Base-by-base conservation (phyloP, 306 rosid genomes). In the Aeschynomene evenia region DNA sequence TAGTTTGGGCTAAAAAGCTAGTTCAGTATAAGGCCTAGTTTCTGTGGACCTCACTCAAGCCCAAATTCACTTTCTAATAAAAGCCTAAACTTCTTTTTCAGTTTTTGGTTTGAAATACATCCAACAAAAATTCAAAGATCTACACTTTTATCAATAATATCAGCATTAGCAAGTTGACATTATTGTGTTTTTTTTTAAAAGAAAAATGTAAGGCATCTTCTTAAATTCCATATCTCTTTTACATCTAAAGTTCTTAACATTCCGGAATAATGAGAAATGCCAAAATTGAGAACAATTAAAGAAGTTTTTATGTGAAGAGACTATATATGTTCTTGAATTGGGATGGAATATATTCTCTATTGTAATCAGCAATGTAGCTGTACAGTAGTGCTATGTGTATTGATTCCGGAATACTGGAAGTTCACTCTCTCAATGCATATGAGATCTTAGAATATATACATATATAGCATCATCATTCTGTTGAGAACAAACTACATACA, bases 331-430 rank as follows among this genome's bases (percentile, higher is more conserved):
- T 13, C 6, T 40, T n/a, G n/a, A n/a, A n/a, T 40, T 45, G n/a
- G 51, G 51, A 45, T 15, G 51, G 21, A 45, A 45, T 15, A 45
- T 45, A 45, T 45, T 45, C 51, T 45, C 51, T 24, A 71, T 55
- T 62, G 39, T 76, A 54, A 23, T 70, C 57, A n/a, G n/a, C n/a
- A 64, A 56, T 54, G 82, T 64, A 34, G 53, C 73, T 46, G 40
- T 8, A 55, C 77, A 70, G 71, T 54, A 29, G 9, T 45, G 2
- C 20, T 71, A 53, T 40, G 22, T 70, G 50, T 46, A 37, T 55
- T 36, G 55, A 70, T 71, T 45, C 61, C 28, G 5, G 36, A 46
- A 6, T 21, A 70, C 54, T 51, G 75, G 23, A 75, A 36, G 22
- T 16, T 61, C 62, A 50, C 49, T 48, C 77, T 72, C 53, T 72